Base-by-base conservation (phyloP, 1,284 basidiomycete species). In the Apiotrichum laibachii region DNA sequence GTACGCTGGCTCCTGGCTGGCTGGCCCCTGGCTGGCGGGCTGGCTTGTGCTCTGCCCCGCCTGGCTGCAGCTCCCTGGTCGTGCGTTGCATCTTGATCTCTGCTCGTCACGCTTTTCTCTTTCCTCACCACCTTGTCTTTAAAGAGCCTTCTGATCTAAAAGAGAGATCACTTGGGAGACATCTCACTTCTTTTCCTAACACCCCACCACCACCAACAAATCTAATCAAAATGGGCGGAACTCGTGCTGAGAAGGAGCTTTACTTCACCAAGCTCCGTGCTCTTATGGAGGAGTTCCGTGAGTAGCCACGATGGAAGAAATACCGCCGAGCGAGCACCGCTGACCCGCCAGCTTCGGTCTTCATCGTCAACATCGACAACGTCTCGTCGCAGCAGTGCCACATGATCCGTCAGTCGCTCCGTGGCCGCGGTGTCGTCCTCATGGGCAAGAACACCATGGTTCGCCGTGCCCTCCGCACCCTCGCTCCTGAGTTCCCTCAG, bases 381-480 rank as follows among this genome's bases (percentile, higher is more conserved):
- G 95, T 99, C 77, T 92, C 92, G 63, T 98, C 94, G 65, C 96
- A 98, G 85, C 96, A 99, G 83, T 91, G 76, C 62, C 75, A 77
- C 72, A 66, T 72, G 71, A 98, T 99, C 78, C 94, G 96, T 84
- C 88, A 91, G 70, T 84, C 95, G 55, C 87, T 99, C 79, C 92
- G 96, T 73, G 92, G 92, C 76, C 93, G 92, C 81, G 96, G 90
- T 84, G 83, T 93, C 62, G 94, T 99, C 67, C 82, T 99, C 72
- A 99, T 99, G 96, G 95, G 95, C 78, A 99, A 99, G 85, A 99
- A 99, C 88, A 99, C 96, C 79, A 98, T 99, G 96, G 94, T 98
- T 74, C 91, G 95, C 82, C 92, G 95, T 77, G 95, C 93, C 61
- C 85, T 99, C 68, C 92, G 95, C 71, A 84, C 88, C 77, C 86